Conservation (phyloP, 2,329 filamentous ascomycete species). For the Fusarium coffeatum region DNA sequence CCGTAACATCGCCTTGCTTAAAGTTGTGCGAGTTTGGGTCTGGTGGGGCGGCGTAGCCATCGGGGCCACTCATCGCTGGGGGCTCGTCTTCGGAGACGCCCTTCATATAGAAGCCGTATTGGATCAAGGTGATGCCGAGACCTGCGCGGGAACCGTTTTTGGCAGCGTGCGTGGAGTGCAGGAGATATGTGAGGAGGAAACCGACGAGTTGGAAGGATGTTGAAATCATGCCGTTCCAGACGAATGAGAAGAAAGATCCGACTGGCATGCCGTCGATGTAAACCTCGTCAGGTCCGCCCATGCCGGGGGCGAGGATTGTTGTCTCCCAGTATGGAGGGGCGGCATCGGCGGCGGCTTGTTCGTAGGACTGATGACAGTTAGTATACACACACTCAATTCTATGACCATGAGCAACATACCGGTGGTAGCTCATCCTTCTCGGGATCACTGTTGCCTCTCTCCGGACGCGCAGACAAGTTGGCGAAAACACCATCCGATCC, state of each 20-base stretch:
- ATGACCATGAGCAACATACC: constrained; percentile 65
- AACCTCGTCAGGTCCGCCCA: constrained; percentile 91
- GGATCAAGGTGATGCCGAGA: constrained; percentile 92
- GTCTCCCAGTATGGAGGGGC: constrained; percentile 99
- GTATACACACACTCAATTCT: constrained; percentile 27
- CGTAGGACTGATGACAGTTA: constrained; percentile 79
- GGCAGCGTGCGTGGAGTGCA: constrained; percentile 97
- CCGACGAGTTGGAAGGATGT: constrained; percentile 98
- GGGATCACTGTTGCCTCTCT: constrained; percentile 79
- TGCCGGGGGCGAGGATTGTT: constrained; percentile 92
- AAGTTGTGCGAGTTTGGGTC: constrained; percentile 94
- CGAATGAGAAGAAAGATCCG: constrained; percentile 85
- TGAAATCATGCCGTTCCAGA: constrained; percentile 96
- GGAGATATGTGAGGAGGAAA: constrained; percentile 96
- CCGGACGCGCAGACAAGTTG: constrained; percentile 91
- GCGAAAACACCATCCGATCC: constrained; percentile 96
- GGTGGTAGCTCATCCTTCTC: constrained; percentile 91
- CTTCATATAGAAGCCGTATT: constrained; percentile 98
- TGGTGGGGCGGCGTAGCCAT: constrained; percentile 75
- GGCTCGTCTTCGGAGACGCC: constrained; percentile 61
- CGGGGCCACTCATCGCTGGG: constrained; percentile 61
- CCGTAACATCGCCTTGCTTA: constrained; percentile 75
- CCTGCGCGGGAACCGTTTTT: constrained; percentile 97
- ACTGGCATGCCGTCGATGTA: constrained; percentile 97
- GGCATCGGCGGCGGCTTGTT: constrained; percentile 96